Percentiles rank a stretch among this genome's conserved stretches.
Evolutionary conservation across 176 grass and related monocot genomes (phyloP).

Genomic region (Triticum dicoccoides): DNA sequence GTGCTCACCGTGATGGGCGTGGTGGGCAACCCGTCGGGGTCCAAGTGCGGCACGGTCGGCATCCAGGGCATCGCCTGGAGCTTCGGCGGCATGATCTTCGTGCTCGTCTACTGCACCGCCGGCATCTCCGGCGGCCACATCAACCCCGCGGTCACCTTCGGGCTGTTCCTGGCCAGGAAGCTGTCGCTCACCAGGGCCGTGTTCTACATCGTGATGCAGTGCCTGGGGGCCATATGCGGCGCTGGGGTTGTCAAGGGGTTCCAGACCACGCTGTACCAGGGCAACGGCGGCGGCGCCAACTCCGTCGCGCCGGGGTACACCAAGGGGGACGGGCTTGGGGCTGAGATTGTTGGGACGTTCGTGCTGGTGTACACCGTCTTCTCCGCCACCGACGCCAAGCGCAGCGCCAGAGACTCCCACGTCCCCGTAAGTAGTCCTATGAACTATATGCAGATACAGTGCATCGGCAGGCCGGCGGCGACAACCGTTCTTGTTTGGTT

Average conservation of each 20-base stretch:
- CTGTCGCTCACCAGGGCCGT: slow-evolving; percentile 60
- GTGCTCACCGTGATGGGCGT: slow-evolving; percentile 79
- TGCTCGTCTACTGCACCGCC: slow-evolving; percentile 93
- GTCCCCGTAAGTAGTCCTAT: slow-evolving; percentile 35
- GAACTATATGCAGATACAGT: too few relatives aligned
- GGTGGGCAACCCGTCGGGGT: slow-evolving; percentile 15
- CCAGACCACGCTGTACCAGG: slow-evolving; percentile 49
- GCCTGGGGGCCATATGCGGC: slow-evolving; percentile 80
- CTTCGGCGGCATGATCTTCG: slow-evolving; percentile 92
- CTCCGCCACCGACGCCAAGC: slow-evolving; percentile 86
- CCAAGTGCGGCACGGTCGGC: slow-evolving; percentile 74
- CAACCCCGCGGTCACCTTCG: slow-evolving; percentile 91
- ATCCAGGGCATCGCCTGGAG: slow-evolving; percentile 92
- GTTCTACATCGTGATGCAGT: slow-evolving; percentile 91
- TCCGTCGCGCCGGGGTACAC: slow-evolving; percentile 54
- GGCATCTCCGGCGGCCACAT: slow-evolving; percentile 93
- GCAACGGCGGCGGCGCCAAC: slow-evolving; percentile 69
- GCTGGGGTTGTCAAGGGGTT: slow-evolving; percentile 81
- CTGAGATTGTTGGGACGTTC: slow-evolving; percentile 83
- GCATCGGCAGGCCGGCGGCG: too few relatives aligned
- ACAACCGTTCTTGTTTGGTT: too few relatives aligned
- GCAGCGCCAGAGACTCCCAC: slow-evolving; percentile 80
- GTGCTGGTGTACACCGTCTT: slow-evolving; percentile 86
- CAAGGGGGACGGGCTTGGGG: slow-evolving; percentile 65
- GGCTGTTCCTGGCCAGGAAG: slow-evolving; percentile 70